phyloP scores from a whole-genome alignment of 306 rosid species.

The Trifolium fragiferum region DNA sequence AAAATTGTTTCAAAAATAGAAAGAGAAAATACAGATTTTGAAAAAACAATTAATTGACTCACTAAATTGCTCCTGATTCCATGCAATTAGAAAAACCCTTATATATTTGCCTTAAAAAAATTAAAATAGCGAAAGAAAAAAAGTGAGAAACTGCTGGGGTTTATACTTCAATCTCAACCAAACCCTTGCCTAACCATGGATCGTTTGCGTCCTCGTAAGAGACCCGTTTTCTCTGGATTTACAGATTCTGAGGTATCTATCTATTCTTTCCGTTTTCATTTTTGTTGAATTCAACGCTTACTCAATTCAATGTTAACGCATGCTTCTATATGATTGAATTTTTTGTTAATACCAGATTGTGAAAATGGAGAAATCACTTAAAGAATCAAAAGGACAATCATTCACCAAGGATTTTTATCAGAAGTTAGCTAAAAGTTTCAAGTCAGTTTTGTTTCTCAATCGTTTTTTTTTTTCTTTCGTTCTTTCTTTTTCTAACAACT shows the following conservation, averaged over 20 bases:
- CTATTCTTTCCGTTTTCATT: background rate
- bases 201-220: slow-evolving; percentile 87
- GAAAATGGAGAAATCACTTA: slow-evolving; percentile 73
- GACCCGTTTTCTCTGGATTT: slow-evolving; percentile 69
- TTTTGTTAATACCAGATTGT: slow-evolving; percentile 56
- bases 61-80: too few species aligned
- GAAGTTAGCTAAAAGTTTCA: slow-evolving; percentile 60
- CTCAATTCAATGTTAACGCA: too few species aligned
- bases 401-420: slow-evolving; percentile 60
- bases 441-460: slow-evolving; percentile 56
- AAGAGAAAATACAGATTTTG: too few species aligned
- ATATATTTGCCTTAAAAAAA: too few species aligned
- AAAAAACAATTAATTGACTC: too few species aligned
- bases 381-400: slow-evolving; percentile 54
- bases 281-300: background rate
- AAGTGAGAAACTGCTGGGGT: too few species aligned
- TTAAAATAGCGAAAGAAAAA: too few species aligned
- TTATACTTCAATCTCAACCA: too few species aligned
- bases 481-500: background rate
- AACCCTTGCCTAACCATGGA: slow-evolving; percentile 51
- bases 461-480: too few species aligned
- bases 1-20: too few species aligned
- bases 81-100: too few species aligned
- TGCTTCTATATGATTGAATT: background rate
- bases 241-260: slow-evolving; percentile 71